Percentiles rank a stretch among this genome's conserved stretches.
phyloP scores from a whole-genome alignment of 192 early-diverging fungal species.

The Lobulomyces angularis region DNA sequence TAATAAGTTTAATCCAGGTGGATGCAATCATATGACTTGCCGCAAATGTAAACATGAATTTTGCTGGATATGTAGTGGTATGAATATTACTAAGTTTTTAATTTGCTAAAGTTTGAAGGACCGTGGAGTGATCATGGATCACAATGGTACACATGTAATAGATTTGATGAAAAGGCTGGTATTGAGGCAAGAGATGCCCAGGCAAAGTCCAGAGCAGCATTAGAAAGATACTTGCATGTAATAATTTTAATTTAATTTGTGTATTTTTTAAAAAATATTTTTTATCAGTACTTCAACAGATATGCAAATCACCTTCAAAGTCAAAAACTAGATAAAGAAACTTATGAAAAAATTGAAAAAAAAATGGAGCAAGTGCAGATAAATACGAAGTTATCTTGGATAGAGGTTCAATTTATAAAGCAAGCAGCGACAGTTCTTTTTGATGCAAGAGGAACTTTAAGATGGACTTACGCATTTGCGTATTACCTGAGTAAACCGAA shows the following conservation, averaged over 20 bases:
- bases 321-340: constrained; percentile 67
- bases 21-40: constrained; percentile 99
- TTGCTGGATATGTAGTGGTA: constrained; percentile 98
- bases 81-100: too few relatives aligned
- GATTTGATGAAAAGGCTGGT: constrained; percentile 83
- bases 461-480: constrained; percentile 96
- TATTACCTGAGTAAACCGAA: constrained; percentile 78
- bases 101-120: too few relatives aligned
- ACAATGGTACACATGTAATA: constrained; percentile 94
- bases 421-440: constrained; percentile 83
- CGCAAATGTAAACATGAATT: constrained; percentile 95
- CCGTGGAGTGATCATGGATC: constrained; percentile 96
- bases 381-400: constrained; percentile 82
- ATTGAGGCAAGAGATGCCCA: constrained; percentile 75
- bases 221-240: constrained; percentile 94
- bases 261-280: constrained; percentile 3
- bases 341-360: constrained; percentile 73
- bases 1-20: too few relatives aligned
- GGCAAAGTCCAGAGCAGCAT: constrained; percentile 69
- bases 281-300: constrained; percentile 79
- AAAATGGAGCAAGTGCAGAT: constrained; percentile 97
- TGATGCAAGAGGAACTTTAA: constrained; percentile 79
- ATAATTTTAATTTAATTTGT: constrained; percentile 6
- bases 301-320: constrained; percentile 97
- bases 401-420: constrained; percentile 94